Percentiles rank a stretch among this genome's conserved stretches.
These are phyloP conservation scores for Aspergillus proliferans DNA, from an alignment of 2,329 filamentous ascomycete species.

Conservation along the genomic window DNA sequence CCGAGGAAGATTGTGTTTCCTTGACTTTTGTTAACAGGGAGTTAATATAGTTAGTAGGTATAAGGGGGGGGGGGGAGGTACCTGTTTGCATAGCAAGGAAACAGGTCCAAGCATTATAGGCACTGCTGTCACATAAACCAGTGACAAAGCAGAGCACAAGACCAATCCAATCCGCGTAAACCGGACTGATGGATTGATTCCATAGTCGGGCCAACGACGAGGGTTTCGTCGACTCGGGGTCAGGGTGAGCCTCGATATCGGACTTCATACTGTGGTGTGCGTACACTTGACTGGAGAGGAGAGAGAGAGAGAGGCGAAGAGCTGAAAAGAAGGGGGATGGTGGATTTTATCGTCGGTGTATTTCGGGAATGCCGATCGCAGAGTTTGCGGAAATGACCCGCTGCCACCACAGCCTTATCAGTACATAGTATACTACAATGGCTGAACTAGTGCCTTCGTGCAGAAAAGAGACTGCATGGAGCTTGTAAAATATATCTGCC, in stretches of 20 bases:
- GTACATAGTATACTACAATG: too few species aligned
- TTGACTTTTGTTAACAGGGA: slow-evolving; percentile 11
- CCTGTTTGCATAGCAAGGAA: slow-evolving; percentile 46
- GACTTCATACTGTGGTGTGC: not conserved
- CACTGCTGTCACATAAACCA: slow-evolving; percentile 40
- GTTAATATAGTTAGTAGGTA: slow-evolving; percentile 2
- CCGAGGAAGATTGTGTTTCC: slow-evolving; percentile 45
- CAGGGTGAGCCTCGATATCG: slow-evolving; percentile 16
- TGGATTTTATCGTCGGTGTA: not conserved
- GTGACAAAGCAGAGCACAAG: slow-evolving; percentile 37
- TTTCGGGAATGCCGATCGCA: not conserved
- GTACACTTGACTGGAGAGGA: too few species aligned
- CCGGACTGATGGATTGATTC: slow-evolving; percentile 23
- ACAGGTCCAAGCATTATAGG: slow-evolving; percentile 43
- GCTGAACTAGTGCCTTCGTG: too few species aligned
- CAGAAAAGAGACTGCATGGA: too few species aligned
- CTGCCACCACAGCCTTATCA: too few species aligned
- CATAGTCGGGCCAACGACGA: slow-evolving; percentile 18
- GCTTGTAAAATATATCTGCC: too few species aligned
- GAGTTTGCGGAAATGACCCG: not conserved
- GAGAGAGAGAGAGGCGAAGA: too few species aligned
- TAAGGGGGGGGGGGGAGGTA: slow-evolving; percentile 14
- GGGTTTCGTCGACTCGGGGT: not conserved
- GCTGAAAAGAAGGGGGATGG: not conserved
- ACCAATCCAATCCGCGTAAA: slow-evolving; percentile 33